Evolutionary conservation across 352 stramenopile species (phyloP).

Genomic region (Pythium myriotylum): DNA sequence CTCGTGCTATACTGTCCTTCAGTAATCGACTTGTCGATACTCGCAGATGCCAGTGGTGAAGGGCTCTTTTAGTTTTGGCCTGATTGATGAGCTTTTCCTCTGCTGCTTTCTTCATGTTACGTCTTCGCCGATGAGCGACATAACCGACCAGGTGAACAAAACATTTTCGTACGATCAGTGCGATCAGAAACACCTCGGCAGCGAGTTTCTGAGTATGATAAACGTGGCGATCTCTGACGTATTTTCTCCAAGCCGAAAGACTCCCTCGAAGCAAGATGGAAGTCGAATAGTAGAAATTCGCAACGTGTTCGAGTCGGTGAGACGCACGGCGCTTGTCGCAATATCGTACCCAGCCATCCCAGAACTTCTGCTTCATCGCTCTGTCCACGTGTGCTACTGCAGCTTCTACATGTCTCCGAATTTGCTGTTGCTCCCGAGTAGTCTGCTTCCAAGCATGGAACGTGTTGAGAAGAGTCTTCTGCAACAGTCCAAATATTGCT

Average conservation of each 20-base stretch:
- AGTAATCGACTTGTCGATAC: neutral
- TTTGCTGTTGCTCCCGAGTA: neutral
- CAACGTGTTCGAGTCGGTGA: neutral
- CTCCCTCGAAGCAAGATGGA: neutral
- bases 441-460: constrained; percentile 1
- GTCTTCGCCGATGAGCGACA: too few relatives aligned
- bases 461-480: neutral
- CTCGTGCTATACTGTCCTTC: neutral
- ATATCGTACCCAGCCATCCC: constrained; percentile 6
- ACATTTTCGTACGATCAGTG: too few relatives aligned
- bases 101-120: too few relatives aligned
- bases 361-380: constrained; percentile 15
- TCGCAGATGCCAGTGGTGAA: neutral
- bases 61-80: too few relatives aligned
- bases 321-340: neutral
- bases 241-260: neutral
- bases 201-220: neutral
- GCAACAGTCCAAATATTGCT: neutral
- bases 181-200: too few relatives aligned
- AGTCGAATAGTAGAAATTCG: constrained; percentile 3
- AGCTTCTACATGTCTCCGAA: constrained; percentile 10
- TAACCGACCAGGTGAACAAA: too few relatives aligned
- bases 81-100: too few relatives aligned
- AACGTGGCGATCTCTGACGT: neutral
- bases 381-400: constrained; percentile 15